phyloP scores from a whole-genome alignment of 1,284 basidiomycete genomes.

The Rhodotorula sp. region DNA sequence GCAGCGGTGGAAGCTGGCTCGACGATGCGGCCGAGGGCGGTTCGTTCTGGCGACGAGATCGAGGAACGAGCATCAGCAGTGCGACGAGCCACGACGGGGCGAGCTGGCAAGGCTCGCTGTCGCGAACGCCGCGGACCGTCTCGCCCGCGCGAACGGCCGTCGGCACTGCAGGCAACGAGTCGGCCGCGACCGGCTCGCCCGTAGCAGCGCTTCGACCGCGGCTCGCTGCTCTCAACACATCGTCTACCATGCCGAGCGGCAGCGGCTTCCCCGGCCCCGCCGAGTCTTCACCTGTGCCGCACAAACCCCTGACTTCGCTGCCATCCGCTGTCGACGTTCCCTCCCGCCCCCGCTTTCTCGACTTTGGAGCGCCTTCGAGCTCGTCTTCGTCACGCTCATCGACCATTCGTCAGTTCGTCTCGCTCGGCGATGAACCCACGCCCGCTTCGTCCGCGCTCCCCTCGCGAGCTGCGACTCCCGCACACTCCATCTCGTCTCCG shows the following conservation, averaged over 20 bases:
- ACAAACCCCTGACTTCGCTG: conserved; percentile 8
- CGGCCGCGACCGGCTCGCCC: not conserved
- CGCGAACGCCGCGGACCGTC: not conserved
- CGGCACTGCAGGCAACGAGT: not conserved
- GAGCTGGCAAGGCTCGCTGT: not conserved
- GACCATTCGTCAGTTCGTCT: not conserved
- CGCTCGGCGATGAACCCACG: not conserved
- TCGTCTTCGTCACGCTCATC: not conserved
- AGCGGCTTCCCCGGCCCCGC: not conserved
- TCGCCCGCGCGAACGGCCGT: not conserved
- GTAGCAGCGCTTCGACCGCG: conserved; percentile 10
- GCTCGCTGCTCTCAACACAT: conserved; percentile 10
- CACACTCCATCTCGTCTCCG: not conserved
- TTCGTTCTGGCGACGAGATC: conserved; percentile 8
- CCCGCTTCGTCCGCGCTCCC: not conserved
- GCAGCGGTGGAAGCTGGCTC: conserved; percentile 29
- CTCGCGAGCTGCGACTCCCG: not conserved
- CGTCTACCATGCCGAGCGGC: not conserved
- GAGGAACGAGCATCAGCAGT: conserved; percentile 19
- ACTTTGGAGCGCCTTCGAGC: not conserved
- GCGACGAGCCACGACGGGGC: not conserved
- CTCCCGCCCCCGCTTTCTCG: not conserved
- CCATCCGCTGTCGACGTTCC: conserved; percentile 18
- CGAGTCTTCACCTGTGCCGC: not conserved
- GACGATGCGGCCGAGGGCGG: conserved; percentile 7